A percentile compares a stretch with the other conserved stretches of the same genome.
These are phyloP conservation scores for Candida nonsorbophila DNA, from an alignment of 805 yeast genomes.

Conservation along the genomic window DNA sequence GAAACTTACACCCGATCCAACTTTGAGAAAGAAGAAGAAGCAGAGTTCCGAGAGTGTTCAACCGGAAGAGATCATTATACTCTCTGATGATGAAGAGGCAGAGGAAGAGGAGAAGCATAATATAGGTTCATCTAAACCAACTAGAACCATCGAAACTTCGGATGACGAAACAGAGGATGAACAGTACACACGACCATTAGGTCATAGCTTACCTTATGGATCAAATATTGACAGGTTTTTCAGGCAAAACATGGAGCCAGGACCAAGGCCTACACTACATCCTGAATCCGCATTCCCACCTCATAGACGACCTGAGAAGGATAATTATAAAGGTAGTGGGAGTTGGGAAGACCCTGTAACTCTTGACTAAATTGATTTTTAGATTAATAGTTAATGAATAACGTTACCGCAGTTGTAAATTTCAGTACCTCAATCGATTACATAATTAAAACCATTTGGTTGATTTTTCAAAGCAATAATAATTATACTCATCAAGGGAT, in stretches of 20 bases:
- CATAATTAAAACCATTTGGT: too few species aligned
- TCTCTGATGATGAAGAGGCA: constrained; percentile 27
- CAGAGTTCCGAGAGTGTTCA: too few species aligned
- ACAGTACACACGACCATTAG: too few species aligned
- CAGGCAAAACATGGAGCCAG: too few species aligned
- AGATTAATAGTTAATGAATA: too few species aligned
- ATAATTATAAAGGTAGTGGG: constrained; percentile 19
- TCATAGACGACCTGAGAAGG: neutral
- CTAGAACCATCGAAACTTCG: too few species aligned
- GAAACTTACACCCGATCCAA: constrained; percentile 3
- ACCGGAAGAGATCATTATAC: constrained; percentile 21
- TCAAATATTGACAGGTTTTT: too few species aligned
- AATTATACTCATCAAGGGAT: too few species aligned
- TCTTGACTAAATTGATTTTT: constrained; percentile 19
- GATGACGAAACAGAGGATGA: constrained; percentile 9
- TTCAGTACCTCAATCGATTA: too few species aligned
- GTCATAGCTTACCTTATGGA: too few species aligned
- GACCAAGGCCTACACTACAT: neutral
- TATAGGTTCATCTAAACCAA: neutral
- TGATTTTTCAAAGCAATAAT: too few species aligned
- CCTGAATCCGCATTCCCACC: neutral
- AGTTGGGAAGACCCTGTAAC: constrained; percentile 37
- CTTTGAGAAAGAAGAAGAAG: constrained; percentile 1
- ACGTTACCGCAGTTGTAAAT: too few species aligned
- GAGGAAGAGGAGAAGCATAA: constrained; percentile 5